These are phyloP conservation scores for Penicillium salamii DNA, from an alignment of 495 filamentous ascomycete species.

Conservation along the genomic window DNA sequence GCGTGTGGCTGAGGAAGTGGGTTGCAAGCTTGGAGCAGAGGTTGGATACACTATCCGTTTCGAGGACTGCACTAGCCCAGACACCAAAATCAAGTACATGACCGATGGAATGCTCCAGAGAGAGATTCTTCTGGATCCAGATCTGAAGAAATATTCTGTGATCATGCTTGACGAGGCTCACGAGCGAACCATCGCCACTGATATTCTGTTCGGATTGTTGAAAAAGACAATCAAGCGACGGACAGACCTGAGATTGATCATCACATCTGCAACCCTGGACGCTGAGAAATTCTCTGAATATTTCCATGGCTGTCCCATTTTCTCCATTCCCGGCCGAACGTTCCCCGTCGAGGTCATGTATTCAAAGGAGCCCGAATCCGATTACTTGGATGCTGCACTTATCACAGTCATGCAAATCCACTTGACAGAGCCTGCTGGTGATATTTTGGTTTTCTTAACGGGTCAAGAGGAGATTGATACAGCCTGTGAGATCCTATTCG, in stretches of 20 bases:
- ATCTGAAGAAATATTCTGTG: constrained; percentile 82
- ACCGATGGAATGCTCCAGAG: constrained; percentile 97
- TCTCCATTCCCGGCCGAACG: constrained; percentile 92
- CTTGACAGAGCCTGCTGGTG: constrained; percentile 82
- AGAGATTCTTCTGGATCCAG: constrained; percentile 88
- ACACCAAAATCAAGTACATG: constrained; percentile 98
- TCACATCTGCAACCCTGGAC: constrained; percentile 93
- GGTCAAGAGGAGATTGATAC: constrained; percentile 99
- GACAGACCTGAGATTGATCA: constrained; percentile 88
- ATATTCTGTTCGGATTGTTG: constrained; percentile 89
- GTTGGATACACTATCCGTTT: constrained; percentile 98
- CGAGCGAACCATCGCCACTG: constrained; percentile 94
- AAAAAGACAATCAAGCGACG: constrained; percentile 89
- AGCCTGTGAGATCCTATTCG: constrained; percentile 83
- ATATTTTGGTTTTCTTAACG: constrained; percentile 94
- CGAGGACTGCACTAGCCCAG: constrained; percentile 86
- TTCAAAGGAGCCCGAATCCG: constrained; percentile 86
- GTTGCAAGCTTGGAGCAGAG: constrained; percentile 83
- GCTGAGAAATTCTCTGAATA: constrained; percentile 97
- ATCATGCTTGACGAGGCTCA: constrained; percentile 99
- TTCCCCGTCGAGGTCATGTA: constrained; percentile 96
- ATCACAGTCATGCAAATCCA: constrained; percentile 99
- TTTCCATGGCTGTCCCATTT: constrained; percentile 91
- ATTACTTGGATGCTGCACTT: constrained; percentile 94
- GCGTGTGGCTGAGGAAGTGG: constrained; percentile 95